Evolutionary conservation across 305 asterid species (phyloP).

Genomic region (Fraxinus sp.): DNA sequence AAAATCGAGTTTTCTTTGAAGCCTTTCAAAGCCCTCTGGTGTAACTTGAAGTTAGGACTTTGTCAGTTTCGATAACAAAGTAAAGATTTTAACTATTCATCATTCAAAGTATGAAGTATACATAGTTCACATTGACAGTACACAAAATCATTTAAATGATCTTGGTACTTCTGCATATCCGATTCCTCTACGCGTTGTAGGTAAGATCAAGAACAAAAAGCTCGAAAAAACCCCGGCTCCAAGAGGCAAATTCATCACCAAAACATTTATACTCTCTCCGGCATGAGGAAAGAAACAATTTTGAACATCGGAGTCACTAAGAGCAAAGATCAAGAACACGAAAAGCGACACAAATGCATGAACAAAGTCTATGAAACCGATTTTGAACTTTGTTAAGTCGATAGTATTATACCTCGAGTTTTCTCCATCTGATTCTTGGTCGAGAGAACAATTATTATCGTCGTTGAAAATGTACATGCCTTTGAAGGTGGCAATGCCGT

Average conservation of each 20-base stretch:
- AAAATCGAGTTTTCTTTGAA: too few species aligned
- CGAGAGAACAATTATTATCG: background rate
- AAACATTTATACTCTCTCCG: constrained; percentile 37
- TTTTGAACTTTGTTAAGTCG: constrained; percentile 34
- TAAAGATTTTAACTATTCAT: background rate
- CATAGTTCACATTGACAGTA: background rate
- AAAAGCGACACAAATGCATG: constrained; percentile 47
- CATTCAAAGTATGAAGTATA: background rate
- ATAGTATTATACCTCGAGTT: background rate
- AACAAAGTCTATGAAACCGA: constrained; percentile 41
- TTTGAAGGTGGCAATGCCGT: constrained; percentile 56
- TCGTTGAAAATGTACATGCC: constrained; percentile 48
- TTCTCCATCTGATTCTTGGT: background rate
- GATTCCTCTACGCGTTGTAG: constrained; percentile 58
- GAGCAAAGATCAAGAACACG: constrained; percentile 55
- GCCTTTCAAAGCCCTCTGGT: too few species aligned
- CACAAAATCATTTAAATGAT: background rate
- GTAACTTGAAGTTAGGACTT: background rate
- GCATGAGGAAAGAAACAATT: constrained; percentile 43
- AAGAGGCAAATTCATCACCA: constrained; percentile 57
- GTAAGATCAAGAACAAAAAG: constrained; percentile 53
- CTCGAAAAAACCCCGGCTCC: constrained; percentile 54
- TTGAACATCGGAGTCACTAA: constrained; percentile 51
- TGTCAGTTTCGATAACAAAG: background rate
- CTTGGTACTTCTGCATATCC: constrained; percentile 47